Conservation (phyloP, 306 rosid species). For the Albizia julibrissin region DNA sequence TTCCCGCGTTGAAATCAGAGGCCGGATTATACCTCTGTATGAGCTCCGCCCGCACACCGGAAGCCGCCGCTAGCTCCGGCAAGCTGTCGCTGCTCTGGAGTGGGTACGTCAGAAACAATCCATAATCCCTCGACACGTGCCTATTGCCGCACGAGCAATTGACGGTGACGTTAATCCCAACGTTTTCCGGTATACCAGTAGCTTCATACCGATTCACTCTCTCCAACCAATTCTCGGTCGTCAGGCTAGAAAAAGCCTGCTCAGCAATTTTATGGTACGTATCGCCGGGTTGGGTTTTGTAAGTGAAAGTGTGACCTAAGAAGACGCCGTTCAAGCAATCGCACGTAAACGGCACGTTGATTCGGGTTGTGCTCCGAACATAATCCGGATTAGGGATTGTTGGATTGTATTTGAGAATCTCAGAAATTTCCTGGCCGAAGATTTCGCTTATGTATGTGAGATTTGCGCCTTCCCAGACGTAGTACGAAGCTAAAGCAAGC, state of each 20-base stretch:
- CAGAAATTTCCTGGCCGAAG: constrained; percentile 36
- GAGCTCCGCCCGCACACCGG: constrained; percentile 44
- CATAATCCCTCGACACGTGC: constrained; percentile 56
- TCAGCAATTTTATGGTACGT: constrained; percentile 38
- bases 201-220: constrained; percentile 41
- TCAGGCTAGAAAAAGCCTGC: constrained; percentile 47
- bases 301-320: constrained; percentile 60
- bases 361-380: background rate
- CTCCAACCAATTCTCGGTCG: constrained; percentile 48
- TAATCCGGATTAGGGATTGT: constrained; percentile 11
- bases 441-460: constrained; percentile 54
- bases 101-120: constrained; percentile 62
- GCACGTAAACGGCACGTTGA: constrained; percentile 67
- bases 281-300: constrained; percentile 38
- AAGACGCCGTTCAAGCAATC: constrained; percentile 60
- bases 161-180: constrained; percentile 55
- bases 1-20: constrained; percentile 38
- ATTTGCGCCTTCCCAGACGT: constrained; percentile 41
- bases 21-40: constrained; percentile 47
- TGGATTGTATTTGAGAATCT: constrained; percentile 56
- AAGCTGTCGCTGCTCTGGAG: constrained; percentile 38
- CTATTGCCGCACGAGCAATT: constrained; percentile 72
- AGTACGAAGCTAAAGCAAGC: constrained; percentile 66
- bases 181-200: constrained; percentile 19
- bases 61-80: constrained; percentile 30